These are phyloP conservation scores for Penicillium crustosum DNA, from an alignment of 2,329 filamentous ascomycete species.

Conservation along the genomic window DNA sequence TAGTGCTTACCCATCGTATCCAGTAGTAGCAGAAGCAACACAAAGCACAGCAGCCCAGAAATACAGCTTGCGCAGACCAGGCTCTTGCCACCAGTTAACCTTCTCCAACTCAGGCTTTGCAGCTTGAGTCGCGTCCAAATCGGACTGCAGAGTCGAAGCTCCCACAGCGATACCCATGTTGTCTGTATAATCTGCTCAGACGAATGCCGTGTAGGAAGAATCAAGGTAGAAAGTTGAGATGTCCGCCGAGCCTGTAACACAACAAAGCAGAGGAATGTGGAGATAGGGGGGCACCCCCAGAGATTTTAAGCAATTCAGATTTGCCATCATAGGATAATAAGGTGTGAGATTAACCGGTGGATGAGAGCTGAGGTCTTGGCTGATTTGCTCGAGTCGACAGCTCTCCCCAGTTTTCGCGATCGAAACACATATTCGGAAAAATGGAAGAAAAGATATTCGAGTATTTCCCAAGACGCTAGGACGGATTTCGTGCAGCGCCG, in stretches of 20 bases:
- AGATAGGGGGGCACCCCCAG: neutral
- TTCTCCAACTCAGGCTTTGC: constrained; percentile 54
- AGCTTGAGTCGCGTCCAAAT: constrained; percentile 14
- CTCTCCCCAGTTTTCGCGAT: neutral
- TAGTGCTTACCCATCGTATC: constrained; percentile 55
- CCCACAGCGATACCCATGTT: constrained; percentile 18
- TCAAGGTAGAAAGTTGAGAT: neutral
- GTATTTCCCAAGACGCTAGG: neutral
- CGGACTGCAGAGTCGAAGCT: constrained; percentile 13
- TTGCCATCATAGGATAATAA: constrained; percentile 1
- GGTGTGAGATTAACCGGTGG: constrained; percentile 8
- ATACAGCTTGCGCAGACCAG: constrained; percentile 59
- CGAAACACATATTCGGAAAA: neutral
- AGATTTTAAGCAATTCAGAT: constrained; percentile 11
- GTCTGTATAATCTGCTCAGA: neutral
- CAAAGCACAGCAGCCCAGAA: constrained; percentile 55
- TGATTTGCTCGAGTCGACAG: neutral
- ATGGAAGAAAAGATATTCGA: neutral
- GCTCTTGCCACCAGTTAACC: constrained; percentile 58
- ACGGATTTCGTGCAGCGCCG: neutral
- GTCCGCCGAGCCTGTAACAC: neutral
- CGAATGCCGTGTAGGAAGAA: neutral
- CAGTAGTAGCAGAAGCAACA: constrained; percentile 61
- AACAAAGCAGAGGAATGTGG: neutral
- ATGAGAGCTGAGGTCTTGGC: constrained; percentile 3